phyloP scores from a whole-genome alignment of 2,329 filamentous ascomycete genomes.

The Ambrosiella xylebori region DNA sequence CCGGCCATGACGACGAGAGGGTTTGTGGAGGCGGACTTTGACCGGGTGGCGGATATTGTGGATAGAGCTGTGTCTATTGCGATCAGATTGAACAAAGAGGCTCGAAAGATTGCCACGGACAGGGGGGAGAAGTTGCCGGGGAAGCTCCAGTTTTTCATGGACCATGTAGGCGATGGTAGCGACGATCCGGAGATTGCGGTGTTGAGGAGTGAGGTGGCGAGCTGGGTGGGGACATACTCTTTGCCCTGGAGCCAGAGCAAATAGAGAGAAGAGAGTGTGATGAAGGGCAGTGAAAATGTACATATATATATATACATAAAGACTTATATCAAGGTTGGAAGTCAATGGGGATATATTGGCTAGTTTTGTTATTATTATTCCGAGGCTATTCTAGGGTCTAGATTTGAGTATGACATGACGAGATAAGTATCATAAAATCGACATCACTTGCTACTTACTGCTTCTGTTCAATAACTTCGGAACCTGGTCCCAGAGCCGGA shows the following conservation, averaged over 20 bases:
- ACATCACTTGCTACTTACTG: no score
- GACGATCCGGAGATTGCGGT: slow-evolving; percentile 54
- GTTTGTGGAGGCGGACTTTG: slow-evolving; percentile 79
- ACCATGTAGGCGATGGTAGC: slow-evolving; percentile 50
- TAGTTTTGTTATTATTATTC: no score
- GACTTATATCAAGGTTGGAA: neutral
- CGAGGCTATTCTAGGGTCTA: no score
- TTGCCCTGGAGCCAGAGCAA: slow-evolving; percentile 43
- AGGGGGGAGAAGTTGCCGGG: slow-evolving; percentile 48
- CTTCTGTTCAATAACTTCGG: no score
- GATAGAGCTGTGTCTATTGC: slow-evolving; percentile 69
- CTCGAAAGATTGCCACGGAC: slow-evolving; percentile 49
- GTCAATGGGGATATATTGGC: no score
- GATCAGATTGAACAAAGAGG: slow-evolving; percentile 55
- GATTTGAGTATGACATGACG: no score
- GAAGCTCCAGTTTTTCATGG: slow-evolving; percentile 49
- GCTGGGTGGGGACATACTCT: slow-evolving; percentile 60
- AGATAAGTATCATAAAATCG: no score
- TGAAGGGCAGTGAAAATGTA: neutral
- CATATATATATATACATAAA: neutral
- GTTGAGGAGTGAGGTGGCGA: slow-evolving; percentile 55
- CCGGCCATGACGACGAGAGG: slow-evolving; percentile 96
- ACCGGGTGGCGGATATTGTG: slow-evolving; percentile 68
- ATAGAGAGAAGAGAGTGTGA: slow-evolving; percentile 15
- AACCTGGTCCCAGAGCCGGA: no score